These are phyloP conservation scores for Claviceps sp. DNA, from an alignment of 2,329 filamentous ascomycete species.

Conservation along the genomic window DNA sequence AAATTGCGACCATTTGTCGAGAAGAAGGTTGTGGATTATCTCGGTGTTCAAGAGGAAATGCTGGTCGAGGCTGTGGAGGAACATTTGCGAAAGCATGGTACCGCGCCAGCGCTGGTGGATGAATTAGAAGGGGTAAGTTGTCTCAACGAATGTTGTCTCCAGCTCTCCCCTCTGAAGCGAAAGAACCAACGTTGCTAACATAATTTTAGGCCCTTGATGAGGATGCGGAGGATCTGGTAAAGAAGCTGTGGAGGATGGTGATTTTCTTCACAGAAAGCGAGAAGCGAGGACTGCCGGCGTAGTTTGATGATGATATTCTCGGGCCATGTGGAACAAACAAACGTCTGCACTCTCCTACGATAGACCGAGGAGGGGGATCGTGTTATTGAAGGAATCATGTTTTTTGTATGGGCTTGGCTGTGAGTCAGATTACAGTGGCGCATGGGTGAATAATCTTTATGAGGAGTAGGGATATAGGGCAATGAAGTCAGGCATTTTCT, in stretches of 20 bases:
- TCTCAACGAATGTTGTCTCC: neutral
- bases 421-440: neutral
- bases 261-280: conserved; percentile 96
- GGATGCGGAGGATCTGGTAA: conserved; percentile 84
- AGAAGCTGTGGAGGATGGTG: conserved; percentile 96
- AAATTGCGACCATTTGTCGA: conserved; percentile 91
- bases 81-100: conserved; percentile 62
- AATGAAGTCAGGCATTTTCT: neutral
- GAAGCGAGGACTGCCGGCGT: conserved; percentile 64
- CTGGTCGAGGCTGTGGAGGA: conserved; percentile 86
- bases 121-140: conserved; percentile 66
- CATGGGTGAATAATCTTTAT: neutral
- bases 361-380: neutral
- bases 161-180: too few species aligned
- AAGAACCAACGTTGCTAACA: conserved; percentile 14
- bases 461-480: neutral
- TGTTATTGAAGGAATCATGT: neutral
- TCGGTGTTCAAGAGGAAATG: conserved; percentile 93
- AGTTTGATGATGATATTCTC: neutral
- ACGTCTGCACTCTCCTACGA: neutral
- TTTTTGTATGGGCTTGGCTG: neutral
- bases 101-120: conserved; percentile 68
- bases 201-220: conserved; percentile 65
- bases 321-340: neutral
- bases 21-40: conserved; percentile 94